Conservation (phyloP, 495 filamentous ascomycete genomes). For the Aspergillus sclerotioniger region DNA sequence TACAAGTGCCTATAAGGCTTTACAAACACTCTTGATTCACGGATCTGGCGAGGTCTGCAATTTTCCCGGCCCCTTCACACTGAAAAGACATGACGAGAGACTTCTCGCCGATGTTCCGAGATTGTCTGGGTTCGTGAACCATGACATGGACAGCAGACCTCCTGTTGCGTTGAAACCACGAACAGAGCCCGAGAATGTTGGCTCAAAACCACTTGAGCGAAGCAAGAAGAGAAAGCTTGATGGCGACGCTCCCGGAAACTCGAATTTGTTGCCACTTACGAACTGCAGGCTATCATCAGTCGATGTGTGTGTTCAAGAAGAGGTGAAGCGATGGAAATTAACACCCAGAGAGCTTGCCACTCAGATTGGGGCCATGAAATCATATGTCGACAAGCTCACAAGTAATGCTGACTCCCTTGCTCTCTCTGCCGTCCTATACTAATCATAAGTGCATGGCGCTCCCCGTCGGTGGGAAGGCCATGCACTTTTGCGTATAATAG, state of each 20-base stretch:
- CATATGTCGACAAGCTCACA: slow-evolving; percentile 15
- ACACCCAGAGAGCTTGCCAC: slow-evolving; percentile 12
- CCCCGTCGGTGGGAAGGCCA: background rate
- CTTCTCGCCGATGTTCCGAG: slow-evolving; percentile 15
- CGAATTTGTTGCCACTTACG: slow-evolving; percentile 25
- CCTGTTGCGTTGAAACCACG: background rate
- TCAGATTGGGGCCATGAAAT: slow-evolving; percentile 5
- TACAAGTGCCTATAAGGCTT: slow-evolving; percentile 27
- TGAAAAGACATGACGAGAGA: slow-evolving; percentile 5
- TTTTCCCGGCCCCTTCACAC: background rate
- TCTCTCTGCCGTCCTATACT: slow-evolving; percentile 1
- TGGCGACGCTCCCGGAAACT: slow-evolving; percentile 7
- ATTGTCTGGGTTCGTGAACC: background rate
- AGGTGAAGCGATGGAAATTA: slow-evolving; percentile 19
- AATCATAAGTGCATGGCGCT: background rate
- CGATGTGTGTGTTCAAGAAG: slow-evolving; percentile 1
- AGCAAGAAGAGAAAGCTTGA: background rate
- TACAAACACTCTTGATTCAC: slow-evolving; percentile 23
- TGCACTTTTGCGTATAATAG: slow-evolving; percentile 11
- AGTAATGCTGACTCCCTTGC: slow-evolving; percentile 16
- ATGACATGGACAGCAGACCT: background rate
- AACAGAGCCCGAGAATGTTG: background rate
- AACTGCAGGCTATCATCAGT: slow-evolving; percentile 21
- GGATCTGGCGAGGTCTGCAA: background rate
- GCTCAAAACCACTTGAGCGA: background rate